Base-by-base conservation (phyloP, 257 asterid genomes). In the Solanum etuberosum region DNA sequence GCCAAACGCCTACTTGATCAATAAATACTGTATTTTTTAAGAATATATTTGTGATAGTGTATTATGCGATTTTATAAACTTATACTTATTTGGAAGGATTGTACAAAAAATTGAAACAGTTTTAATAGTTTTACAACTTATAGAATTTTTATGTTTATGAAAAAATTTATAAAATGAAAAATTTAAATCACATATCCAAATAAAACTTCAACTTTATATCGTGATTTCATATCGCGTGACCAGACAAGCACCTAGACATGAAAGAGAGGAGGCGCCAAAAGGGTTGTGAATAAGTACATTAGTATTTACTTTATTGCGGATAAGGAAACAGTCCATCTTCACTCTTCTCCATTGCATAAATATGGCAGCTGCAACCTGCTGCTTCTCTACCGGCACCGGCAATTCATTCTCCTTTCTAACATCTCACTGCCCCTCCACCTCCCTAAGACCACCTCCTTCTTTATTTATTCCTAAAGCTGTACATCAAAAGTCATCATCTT, bases 361-460 rank as follows among this genome's bases (percentile, higher is more conserved):
- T n/a, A 82, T 82, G 85, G 85, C 85, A 82, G 85, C 70, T 82
- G 86, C 86, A 59, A 31, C 73, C 13, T 83, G 86, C 73, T 83
- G 51, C 32, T 57, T 78, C 65, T 25, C 86, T n/a, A 34, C 46
- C 31, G 86, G 86, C 32, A 5, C 72, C 15, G 15, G 86, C 73
- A 10, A 20, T 59, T 83, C 86, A 31, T 11, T 57, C 40, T 11
- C 27, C 73, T 57, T 37, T 85, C 43, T 83, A 76, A 42, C 74
- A 29, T 81, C 35, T 46, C 65, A 31, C 61, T 81, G 72, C 84
- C 57, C 87, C 21, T 31, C 72, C 1, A 43, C 68, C 9, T 18
- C 42, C 65, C 12, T 54, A 43, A 13, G 51, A n/a, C 23, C 83
- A 23, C 18, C 73, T n/a, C 25, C 86, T 21, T 12, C 86, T 23